Evolutionary conservation across 805 yeast genomes (phyloP), one percentile per base, ranked within the genome.

Genomic region (Ogataea ganodermae): DNA sequence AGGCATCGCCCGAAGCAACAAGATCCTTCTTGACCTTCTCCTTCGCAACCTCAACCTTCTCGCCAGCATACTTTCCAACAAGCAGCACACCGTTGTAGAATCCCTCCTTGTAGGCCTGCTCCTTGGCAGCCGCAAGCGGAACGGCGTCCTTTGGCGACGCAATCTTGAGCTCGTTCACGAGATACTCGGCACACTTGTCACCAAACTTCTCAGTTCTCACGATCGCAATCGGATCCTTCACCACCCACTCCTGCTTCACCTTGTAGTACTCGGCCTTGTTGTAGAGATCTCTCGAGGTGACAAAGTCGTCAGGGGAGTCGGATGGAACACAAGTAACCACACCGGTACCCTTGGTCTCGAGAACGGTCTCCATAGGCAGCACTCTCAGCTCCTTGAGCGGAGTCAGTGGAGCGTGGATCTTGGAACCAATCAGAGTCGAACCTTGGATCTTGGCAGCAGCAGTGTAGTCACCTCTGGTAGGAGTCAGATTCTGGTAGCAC

Each of bases 241-340:
- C 70, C 35, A 88, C 94, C 99, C 98, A 94, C 52, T 84, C 90
- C 59, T 82, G 77, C 52, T 91, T 77, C 62, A 92, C 87, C 45
- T 83, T 80, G 68, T 92, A 91, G 69, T 83, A 92, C 61, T 89
- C 97, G 26, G 97, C 86, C 73, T 92, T 92, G 75, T 89, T 83
- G 59, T 78, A 78, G 60, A 94, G 79, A 58, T 94, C 99, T 61
- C 75, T 76, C 41, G 86, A 79, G 50, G 97, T 94, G 70, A 92
- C 83, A 65, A 62, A 94, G 74, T 94, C 99, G 74, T 94, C 99
- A 51, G 99, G 98, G 48, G 98, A 91, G 70, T 91, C 97, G n/a
- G 96, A 85, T 53, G 98, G 99, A 53, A 91, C 98, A 75, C 97
- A 94, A 5, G 98, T 92, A 49, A 94, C 99, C 38, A 94, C 97